phyloP scores from a whole-genome alignment of 495 filamentous ascomycete genomes.

The Bathelium albidoporum region DNA sequence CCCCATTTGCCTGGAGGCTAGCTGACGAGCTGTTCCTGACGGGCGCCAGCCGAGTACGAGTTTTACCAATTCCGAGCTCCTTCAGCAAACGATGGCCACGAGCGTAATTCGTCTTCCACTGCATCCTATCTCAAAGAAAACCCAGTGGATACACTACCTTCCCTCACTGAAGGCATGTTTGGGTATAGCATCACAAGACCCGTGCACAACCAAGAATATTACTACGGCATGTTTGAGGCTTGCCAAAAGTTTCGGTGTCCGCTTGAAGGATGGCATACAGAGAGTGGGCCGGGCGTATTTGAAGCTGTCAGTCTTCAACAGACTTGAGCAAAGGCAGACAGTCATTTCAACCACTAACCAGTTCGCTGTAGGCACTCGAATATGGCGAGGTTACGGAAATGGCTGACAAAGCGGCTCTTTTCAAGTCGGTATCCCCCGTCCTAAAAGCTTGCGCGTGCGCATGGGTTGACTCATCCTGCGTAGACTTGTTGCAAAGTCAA shows the following conservation, averaged over 20 bases:
- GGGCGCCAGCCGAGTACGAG: constrained; percentile 77
- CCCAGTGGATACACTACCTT: constrained; percentile 56
- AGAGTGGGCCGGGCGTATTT: constrained; percentile 90
- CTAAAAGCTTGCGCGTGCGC: too few species aligned
- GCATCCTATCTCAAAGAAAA: constrained; percentile 66
- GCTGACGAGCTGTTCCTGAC: neutral
- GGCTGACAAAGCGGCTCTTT: constrained; percentile 83
- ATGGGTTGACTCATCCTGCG: too few species aligned
- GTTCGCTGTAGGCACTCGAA: constrained; percentile 52
- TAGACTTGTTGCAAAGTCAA: constrained; percentile 74
- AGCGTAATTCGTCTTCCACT: constrained; percentile 58
- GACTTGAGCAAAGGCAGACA: neutral
- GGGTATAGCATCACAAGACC: constrained; percentile 92
- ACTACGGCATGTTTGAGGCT: constrained; percentile 77
- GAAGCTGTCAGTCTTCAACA: constrained; percentile 56
- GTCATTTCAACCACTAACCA: constrained; percentile 2
- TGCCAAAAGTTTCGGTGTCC: constrained; percentile 72
- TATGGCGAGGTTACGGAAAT: constrained; percentile 74
- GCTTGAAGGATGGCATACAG: constrained; percentile 96
- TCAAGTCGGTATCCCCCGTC: constrained; percentile 64
- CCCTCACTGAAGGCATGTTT: constrained; percentile 93
- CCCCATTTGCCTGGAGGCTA: neutral
- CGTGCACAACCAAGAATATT: constrained; percentile 88
- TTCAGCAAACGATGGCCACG: constrained; percentile 32
- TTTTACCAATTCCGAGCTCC: constrained; percentile 89